phyloP scores from a whole-genome alignment of 2,329 filamentous ascomycete species.

The Diaporthe vaccinii region DNA sequence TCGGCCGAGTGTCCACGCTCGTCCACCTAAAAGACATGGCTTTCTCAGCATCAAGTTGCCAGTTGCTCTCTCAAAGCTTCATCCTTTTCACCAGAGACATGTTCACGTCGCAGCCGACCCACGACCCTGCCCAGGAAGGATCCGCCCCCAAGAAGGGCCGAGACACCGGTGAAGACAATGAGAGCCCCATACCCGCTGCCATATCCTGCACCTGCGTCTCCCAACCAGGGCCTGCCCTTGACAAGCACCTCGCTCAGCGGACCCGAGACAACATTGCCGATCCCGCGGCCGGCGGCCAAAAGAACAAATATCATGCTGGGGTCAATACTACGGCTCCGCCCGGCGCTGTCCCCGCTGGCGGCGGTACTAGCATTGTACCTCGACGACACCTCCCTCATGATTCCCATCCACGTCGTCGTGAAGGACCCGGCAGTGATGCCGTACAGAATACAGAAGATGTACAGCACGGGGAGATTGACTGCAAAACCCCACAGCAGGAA shows the following conservation, averaged over 20 bases:
- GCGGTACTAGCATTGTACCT: constrained; percentile 41
- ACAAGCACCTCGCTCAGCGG: constrained; percentile 68
- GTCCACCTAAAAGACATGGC: not conserved
- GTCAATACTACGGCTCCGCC: constrained; percentile 49
- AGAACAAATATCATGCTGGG: constrained; percentile 70
- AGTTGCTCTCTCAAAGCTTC: not conserved
- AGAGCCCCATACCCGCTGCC: constrained; percentile 64
- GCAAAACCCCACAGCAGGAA: constrained; percentile 74
- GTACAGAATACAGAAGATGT: constrained; percentile 73
- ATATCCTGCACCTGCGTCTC: constrained; percentile 56
- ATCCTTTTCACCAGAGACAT: not conserved
- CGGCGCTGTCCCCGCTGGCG: constrained; percentile 31
- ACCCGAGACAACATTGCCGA: constrained; percentile 71
- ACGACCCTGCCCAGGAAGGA: constrained; percentile 57
- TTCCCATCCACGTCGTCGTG: constrained; percentile 72
- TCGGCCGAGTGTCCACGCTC: not conserved
- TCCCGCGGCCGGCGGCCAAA: constrained; percentile 68
- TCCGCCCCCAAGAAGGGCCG: constrained; percentile 61
- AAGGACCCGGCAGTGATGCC: constrained; percentile 76
- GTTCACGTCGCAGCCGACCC: constrained; percentile 47
- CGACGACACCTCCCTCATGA: constrained; percentile 59
- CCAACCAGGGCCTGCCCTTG: constrained; percentile 58
- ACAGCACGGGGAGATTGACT: constrained; percentile 64
- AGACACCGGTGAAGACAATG: constrained; percentile 69
- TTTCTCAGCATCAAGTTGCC: not conserved